These are phyloP conservation scores for Macadamia tetraphylla DNA, from an alignment of 164 flowering plant genomes.

Conservation along the genomic window DNA sequence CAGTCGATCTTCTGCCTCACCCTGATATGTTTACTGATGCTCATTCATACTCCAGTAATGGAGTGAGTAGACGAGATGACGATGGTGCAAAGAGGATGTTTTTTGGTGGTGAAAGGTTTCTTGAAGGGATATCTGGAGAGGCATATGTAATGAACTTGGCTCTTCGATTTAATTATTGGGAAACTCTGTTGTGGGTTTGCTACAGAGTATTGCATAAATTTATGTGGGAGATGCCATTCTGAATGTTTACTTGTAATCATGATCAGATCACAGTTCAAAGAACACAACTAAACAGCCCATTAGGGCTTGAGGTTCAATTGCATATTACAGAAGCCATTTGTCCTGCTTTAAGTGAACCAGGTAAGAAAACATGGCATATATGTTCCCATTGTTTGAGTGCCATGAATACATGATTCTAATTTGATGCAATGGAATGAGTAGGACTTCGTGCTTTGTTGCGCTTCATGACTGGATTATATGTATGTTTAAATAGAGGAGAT, in stretches of 20 bases:
- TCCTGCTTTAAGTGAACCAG: conserved; percentile 97
- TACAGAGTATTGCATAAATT: not conserved
- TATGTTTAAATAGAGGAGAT: conserved; percentile 90
- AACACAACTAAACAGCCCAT: conserved; percentile 77
- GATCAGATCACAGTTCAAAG: conserved; percentile 86
- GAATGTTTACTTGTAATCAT: conserved; percentile 1
- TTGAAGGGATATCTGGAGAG: conserved; percentile 93
- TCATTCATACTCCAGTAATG: conserved; percentile 38
- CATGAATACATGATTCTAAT: conserved; percentile 3
- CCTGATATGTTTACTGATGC: conserved; percentile 96
- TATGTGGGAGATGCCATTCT: not conserved
- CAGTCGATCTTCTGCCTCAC: conserved; percentile 93
- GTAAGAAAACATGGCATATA: conserved; percentile 24
- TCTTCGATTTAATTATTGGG: conserved; percentile 11
- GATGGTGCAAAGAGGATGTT: conserved; percentile 97
- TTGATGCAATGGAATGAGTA: conserved; percentile 25
- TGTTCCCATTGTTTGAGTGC: not conserved
- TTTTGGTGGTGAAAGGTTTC: conserved; percentile 93
- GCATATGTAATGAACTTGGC: conserved; percentile 65
- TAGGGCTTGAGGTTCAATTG: conserved; percentile 93
- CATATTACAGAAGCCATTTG: conserved; percentile 90
- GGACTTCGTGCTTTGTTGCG: conserved; percentile 97
- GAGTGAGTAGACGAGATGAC: conserved; percentile 62
- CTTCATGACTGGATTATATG: conserved; percentile 88
- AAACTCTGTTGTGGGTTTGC: not conserved